These are phyloP conservation scores for Candida nonsorbophila DNA, from an alignment of 805 yeast genomes.

Conservation along the genomic window DNA sequence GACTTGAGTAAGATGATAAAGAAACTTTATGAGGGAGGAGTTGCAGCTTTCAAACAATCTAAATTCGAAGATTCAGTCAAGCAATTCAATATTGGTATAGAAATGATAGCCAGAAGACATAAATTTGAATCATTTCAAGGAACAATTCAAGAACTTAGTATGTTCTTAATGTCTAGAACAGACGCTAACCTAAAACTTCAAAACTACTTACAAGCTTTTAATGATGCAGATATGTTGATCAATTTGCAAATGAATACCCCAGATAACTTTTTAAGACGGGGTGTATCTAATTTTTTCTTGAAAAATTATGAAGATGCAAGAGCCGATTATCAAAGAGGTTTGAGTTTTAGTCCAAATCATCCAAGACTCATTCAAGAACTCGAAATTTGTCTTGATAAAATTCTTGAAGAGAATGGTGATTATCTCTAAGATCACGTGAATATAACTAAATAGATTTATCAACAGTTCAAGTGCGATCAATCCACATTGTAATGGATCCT, in stretches of 20 bases:
- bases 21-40: conserved; percentile 61
- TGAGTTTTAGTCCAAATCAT: conserved; percentile 56
- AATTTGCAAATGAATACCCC: conserved; percentile 56
- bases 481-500: no score
- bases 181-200: conserved; percentile 59
- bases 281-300: conserved; percentile 57
- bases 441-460: no score
- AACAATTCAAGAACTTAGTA: conserved; percentile 61
- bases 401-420: conserved; percentile 59
- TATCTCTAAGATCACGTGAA: no score
- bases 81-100: conserved; percentile 61
- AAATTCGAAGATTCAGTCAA: conserved; percentile 58
- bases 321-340: conserved; percentile 67
- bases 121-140: conserved; percentile 72
- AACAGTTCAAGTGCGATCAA: no score
- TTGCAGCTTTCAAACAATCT: conserved; percentile 48
- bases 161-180: conserved; percentile 64
- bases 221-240: conserved; percentile 64
- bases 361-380: conserved; percentile 45
- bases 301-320: conserved; percentile 60
- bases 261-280: conserved; percentile 69
- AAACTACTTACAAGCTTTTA: conserved; percentile 53
- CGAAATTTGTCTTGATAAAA: conserved; percentile 40
- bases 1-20: conserved; percentile 54
- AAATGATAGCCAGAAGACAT: conserved; percentile 61